Evolutionary conservation across 257 asterid genomes (phyloP), one percentile per base, ranked within the genome.

Genomic region (Solanum clarkiae): DNA sequence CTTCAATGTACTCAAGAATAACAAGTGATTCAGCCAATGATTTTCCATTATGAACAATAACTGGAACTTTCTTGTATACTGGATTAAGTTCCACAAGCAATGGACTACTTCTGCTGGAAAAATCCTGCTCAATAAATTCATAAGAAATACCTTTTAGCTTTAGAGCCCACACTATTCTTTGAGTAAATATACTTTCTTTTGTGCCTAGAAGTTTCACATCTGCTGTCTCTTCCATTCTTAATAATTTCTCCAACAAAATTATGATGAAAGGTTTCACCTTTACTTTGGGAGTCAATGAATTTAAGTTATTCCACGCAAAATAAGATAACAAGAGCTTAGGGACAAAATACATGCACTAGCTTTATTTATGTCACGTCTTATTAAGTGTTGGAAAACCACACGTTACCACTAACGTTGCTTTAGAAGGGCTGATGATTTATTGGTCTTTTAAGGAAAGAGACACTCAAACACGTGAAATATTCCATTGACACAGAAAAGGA

Each of bases 1-100:
- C 87, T 53, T 85, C 87, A 45, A 85, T 63, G 44, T 79, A 85
- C 42, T 79, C 87, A 36, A 85, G 87, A 24, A 85, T 85, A 15
- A 85, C 84, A 49, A 63, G 80, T 51, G 87, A 85, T 63, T 85
- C 87, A 80, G 29, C 55, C 17, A 85, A 17, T 60, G 87, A 42
- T 10, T 65, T 85, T 53, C 87, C 85, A 51, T 13, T 47, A 80
- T 80, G 84, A 47, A 85, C 87, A 65, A 85, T 70, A 56, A 85
- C 84, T 6, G 87, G 84, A 3, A 85, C 45, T 42, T 85, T 85
- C 49, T 85, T 85, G 59, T 85, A 40, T 36, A 85, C 47, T 80
- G 84, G 87, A 55, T 85, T 85, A 83, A 62, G 68, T 24, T 85
- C 53, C 68, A 80, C 42, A 4, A 85, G 57, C 80, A 59, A 29